Evolutionary conservation across 495 filamentous ascomycete genomes (phyloP).

Genomic region (Cercophora samala): DNA sequence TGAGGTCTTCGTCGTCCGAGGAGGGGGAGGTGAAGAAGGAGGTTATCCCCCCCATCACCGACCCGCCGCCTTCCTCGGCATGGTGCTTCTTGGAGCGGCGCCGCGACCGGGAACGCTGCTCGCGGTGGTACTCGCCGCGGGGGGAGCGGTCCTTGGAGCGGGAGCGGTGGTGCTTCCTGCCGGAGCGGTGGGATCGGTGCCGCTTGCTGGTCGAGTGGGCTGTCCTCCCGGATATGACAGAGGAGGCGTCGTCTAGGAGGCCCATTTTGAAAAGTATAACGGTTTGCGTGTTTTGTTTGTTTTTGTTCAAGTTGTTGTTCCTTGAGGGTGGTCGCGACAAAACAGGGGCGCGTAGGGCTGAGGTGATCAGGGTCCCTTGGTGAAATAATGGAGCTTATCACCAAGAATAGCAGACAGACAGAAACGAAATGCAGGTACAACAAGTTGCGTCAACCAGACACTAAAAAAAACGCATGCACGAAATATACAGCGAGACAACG

Average conservation of each 20-base stretch:
- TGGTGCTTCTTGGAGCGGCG: neutral
- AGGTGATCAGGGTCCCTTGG: neutral
- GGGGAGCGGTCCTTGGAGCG: slow-evolving; percentile 23
- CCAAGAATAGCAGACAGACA: neutral
- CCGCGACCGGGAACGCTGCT: slow-evolving; percentile 23
- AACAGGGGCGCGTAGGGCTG: neutral
- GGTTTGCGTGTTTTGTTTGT: no score
- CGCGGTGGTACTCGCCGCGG: slow-evolving; percentile 24
- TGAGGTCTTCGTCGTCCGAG: neutral
- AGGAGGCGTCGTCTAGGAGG: slow-evolving; percentile 43
- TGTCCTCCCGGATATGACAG: slow-evolving; percentile 38
- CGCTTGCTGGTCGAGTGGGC: slow-evolving; percentile 30
- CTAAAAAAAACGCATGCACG: neutral
- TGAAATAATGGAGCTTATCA: neutral
- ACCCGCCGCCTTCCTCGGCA: neutral
- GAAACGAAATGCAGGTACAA: neutral
- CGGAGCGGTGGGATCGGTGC: slow-evolving; percentile 26
- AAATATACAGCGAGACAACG: neutral
- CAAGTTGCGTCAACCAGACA: neutral
- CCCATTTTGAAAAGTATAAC: slow-evolving; percentile 41
- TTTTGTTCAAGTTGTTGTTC: no score
- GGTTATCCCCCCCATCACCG: neutral
- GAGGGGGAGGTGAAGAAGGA: neutral
- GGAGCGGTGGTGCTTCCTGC: slow-evolving; percentile 33
- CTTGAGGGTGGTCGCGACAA: neutral